Evolutionary conservation across 768 basidiomycete species (phyloP), one percentile per base, ranked within the genome.

Genomic region (Pholiota microspora): DNA sequence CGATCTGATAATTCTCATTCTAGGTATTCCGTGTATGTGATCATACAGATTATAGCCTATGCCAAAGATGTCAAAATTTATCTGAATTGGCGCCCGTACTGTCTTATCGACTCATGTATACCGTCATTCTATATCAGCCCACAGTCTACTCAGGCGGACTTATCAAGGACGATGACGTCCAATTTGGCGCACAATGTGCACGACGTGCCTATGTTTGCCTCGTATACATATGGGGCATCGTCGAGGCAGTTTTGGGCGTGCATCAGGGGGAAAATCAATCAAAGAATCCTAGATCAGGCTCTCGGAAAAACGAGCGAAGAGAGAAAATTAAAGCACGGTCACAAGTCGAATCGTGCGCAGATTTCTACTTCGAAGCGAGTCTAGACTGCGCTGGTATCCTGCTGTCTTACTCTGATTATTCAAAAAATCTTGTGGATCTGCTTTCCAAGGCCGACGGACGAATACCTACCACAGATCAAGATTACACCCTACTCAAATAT

Each of bases 331-430:
- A 51, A 15, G 18, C 35, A n/a, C 54, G 51, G 10, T 16, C 40
- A 3, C 51, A 55, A 24, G 46, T 48, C 2, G 54, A 59, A 38
- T 55, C 38, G 3, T 55, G 23, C 40, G 51, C 29, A 15, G 44
- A 32, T 24, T 51, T 13, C 35, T 50, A 25, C 45, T 40, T 32
- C n/a, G 53, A 58, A 25, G 57, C 53, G 2, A 49, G 38, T 16
- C 45, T 58, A 23, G 45, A 54, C 12, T 58, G 49, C 28, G 49
- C 57, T 13, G 35, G 24, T 10, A 54, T 50, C 23, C 45, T 58
- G 10, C 34, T 51, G 4, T 49, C 53, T 3, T 36, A 54, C 15
- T 49, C 57, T 15, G 49, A 31, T 18, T 49, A 31, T 27, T 27
- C 31, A 7, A 40, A 16, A 10, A 15, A 23, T 9, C 31, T 58